These are phyloP conservation scores for Brassica nigra DNA, from an alignment of 345 rosid species.

Conservation along the genomic window DNA sequence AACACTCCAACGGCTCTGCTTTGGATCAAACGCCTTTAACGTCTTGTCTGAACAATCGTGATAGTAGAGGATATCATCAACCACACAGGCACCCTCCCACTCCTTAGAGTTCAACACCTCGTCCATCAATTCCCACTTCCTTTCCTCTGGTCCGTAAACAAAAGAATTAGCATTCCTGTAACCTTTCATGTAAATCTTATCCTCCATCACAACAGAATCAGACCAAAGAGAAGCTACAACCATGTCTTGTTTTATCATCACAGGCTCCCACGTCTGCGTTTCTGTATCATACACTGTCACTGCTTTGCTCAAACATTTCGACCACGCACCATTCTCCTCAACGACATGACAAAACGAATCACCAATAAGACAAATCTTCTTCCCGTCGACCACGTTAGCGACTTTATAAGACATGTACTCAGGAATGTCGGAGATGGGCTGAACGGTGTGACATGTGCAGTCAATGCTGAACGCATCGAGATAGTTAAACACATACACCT, in stretches of 20 bases:
- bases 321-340: background rate
- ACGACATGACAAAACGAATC: background rate
- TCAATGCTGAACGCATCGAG: background rate
- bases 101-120: background rate
- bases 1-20: background rate
- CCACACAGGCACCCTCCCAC: background rate
- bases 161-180: background rate
- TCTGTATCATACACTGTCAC: background rate
- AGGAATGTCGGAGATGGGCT: background rate
- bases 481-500: background rate
- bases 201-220: background rate
- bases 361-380: background rate
- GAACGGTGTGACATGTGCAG: background rate
- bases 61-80: background rate
- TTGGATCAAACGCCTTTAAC: background rate
- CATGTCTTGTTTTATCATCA: background rate
- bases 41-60: background rate
- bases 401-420: background rate
- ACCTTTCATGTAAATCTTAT: background rate
- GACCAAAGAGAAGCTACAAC: background rate
- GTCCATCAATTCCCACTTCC: background rate
- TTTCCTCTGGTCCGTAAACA: background rate
- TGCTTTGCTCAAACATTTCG: background rate
- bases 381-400: background rate
- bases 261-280: background rate